Evolutionary conservation across 306 rosid genomes (phyloP), one percentile per base, ranked within the genome.

Genomic region (Quercus aquifolioides): DNA sequence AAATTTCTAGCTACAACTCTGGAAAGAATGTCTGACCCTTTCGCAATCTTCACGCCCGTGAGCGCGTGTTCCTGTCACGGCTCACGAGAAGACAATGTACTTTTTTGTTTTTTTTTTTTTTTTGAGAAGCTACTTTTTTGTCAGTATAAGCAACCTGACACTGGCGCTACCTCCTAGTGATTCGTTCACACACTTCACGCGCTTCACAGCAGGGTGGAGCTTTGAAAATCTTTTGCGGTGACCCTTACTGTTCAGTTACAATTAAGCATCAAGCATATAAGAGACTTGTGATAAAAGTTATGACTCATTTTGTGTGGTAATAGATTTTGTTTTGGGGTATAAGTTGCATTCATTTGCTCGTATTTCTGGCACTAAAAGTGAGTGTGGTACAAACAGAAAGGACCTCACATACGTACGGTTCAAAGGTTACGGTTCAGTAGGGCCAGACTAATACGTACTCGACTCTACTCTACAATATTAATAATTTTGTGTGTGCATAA

Each of bases 81-180:
- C 5, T 18, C 19, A 20, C 56, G 68, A 86, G 54, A 51, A 46
- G 86, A 86, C 90, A 84, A 84, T 79, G 2, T 4, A 60, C 25
- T 80, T 85, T 82, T 86, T 80, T 86, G 91, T 86, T n/a, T n/a
- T n/a, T n/a, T n/a, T n/a, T n/a, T n/a, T n/a, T n/a, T n/a, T n/a
- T n/a, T n/a, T n/a, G n/a, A n/a, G n/a, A n/a, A n/a, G n/a, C n/a
- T 4, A 60, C 25, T 80, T 85, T 82, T 86, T 80, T 86, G 91
- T 86, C 91, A 90, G 87, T 84, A 1, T 71, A 35, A 75, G 57
- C 79, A 87, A 80, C 84, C 84, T 68, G 46, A 77, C 64, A 78
- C 21, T 49, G 71, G 70, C 77, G 70, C 73, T 78, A 55, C 82
- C 82, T 79, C 57, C 81, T 63, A 69, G 80, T 52, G 79, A 86